Conservation (phyloP, 108 stramenopile species). For the Epipyxis sp. region DNA sequence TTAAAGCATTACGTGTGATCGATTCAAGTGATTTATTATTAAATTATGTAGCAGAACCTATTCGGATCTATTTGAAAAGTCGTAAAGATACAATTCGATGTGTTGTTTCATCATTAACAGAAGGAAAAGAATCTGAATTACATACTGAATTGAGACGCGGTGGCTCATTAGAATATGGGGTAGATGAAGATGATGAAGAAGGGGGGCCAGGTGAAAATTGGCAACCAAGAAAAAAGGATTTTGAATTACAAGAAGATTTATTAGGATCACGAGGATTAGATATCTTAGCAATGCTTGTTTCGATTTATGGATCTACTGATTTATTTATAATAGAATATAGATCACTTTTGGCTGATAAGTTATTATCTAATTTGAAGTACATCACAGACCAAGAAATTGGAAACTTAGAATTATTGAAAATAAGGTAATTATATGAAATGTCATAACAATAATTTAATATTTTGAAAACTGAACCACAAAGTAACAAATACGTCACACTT, state of each 20-base stretch:
- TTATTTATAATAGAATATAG: constrained; percentile 94
- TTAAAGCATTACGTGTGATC: constrained; percentile 70
- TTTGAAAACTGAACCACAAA: constrained; percentile 2
- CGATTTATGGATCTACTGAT: constrained; percentile 96
- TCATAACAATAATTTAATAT: too few species aligned
- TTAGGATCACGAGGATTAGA: constrained; percentile 56
- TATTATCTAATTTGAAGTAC: constrained; percentile 73
- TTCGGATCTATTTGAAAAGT: constrained; percentile 73
- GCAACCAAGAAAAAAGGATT: constrained; percentile 54
- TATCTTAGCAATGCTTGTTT: constrained; percentile 88
- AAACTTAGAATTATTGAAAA: constrained; percentile 80
- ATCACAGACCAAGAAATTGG: constrained; percentile 85
- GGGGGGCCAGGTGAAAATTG: constrained; percentile 41
- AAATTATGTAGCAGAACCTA: constrained; percentile 75
- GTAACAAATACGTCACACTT: too few species aligned
- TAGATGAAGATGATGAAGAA: constrained; percentile 37
- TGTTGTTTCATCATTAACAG: constrained; percentile 90
- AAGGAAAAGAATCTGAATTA: constrained; percentile 79
- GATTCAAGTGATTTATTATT: constrained; percentile 80
- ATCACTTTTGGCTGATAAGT: constrained; percentile 89
- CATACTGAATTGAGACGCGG: constrained; percentile 88
- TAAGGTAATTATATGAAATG: too few species aligned
- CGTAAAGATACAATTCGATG: constrained; percentile 87
- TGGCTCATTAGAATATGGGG: constrained; percentile 53
- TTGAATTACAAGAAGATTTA: constrained; percentile 14